A percentile compares a stretch with the other conserved stretches of the same genome.
Evolutionary conservation across 2,329 filamentous ascomycete genomes (phyloP).

Genomic region (Aureobasidium pullulans): DNA sequence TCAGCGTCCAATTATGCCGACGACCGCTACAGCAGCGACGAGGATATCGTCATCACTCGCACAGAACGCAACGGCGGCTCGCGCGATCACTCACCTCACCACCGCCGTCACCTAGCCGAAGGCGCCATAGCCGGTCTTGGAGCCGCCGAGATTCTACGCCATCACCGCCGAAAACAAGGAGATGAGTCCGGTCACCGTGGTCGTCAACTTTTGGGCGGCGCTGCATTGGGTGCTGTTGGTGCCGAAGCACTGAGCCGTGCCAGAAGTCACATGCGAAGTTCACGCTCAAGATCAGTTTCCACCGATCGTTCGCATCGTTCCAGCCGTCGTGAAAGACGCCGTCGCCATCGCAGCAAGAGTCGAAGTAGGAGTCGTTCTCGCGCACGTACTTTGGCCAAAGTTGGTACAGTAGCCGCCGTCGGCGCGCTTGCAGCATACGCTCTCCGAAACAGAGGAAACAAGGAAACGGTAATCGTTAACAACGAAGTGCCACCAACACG

Average conservation of each 20-base stretch:
- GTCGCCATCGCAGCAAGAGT: slow-evolving; percentile 20
- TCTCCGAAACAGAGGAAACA: slow-evolving; percentile 42
- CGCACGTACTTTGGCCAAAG: slow-evolving; percentile 47
- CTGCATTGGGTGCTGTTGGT: slow-evolving; percentile 53
- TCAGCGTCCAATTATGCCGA: slow-evolving; percentile 59
- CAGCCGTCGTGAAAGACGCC: slow-evolving; percentile 27
- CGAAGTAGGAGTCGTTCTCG: slow-evolving; percentile 29
- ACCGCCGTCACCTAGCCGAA: slow-evolving; percentile 53
- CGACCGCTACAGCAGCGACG: slow-evolving; percentile 82
- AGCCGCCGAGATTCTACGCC: slow-evolving; percentile 53
- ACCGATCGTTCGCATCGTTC: slow-evolving; percentile 31
- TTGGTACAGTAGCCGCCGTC: slow-evolving; percentile 54
- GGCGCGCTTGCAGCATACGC: slow-evolving; percentile 51
- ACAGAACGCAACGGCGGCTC: slow-evolving; percentile 39
- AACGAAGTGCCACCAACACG: slow-evolving; percentile 36
- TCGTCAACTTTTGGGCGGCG: slow-evolving; percentile 51
- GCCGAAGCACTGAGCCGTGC: slow-evolving; percentile 50
- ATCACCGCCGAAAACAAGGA: slow-evolving; percentile 50
- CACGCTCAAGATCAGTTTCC: slow-evolving; percentile 17
- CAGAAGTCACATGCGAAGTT: slow-evolving; percentile 34
- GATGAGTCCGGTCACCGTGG: slow-evolving; percentile 45
- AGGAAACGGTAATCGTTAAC: slow-evolving; percentile 37
- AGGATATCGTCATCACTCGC: slow-evolving; percentile 57
- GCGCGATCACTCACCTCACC: slow-evolving; percentile 35
- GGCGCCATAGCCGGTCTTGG: slow-evolving; percentile 54